Evolutionary conservation across 2,329 filamentous ascomycete genomes (phyloP).

Genomic region (Scleromitrula shiraiana): DNA sequence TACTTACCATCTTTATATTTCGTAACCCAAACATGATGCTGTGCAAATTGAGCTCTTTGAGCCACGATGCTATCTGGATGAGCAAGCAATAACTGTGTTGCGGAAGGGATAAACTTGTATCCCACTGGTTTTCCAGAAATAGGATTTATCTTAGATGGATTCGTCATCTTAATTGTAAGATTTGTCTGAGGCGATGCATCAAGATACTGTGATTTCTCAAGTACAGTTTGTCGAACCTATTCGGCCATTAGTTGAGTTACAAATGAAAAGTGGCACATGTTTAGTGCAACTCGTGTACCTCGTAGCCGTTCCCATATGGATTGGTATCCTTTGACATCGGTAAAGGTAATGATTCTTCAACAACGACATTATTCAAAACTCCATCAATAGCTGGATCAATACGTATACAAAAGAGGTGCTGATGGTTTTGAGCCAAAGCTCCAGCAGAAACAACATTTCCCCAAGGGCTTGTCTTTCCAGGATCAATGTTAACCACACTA

Average conservation of each 20-base stretch:
- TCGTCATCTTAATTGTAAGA: constrained; percentile 72
- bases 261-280: not conserved
- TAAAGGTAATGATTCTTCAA: constrained; percentile 43
- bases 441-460: constrained; percentile 55
- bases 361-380: constrained; percentile 41
- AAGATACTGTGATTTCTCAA: constrained; percentile 25
- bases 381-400: constrained; percentile 51
- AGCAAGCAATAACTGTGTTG: constrained; percentile 68
- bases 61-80: constrained; percentile 75
- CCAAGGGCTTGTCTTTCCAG: constrained; percentile 43
- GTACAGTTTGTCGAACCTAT: constrained; percentile 36
- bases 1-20: constrained; percentile 55
- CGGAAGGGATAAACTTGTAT: constrained; percentile 82
- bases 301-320: constrained; percentile 45
- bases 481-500: constrained; percentile 44
- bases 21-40: constrained; percentile 81
- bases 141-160: constrained; percentile 50
- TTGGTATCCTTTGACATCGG: constrained; percentile 39
- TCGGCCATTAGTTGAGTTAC: too few relatives aligned
- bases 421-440: constrained; percentile 50
- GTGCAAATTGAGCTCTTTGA: constrained; percentile 82
- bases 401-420: constrained; percentile 45
- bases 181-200: constrained; percentile 39
- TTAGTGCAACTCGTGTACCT: constrained; percentile 22
- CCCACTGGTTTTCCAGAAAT: constrained; percentile 74